phyloP scores from a whole-genome alignment of 106 monocot species.

The Chionographis japonica region DNA sequence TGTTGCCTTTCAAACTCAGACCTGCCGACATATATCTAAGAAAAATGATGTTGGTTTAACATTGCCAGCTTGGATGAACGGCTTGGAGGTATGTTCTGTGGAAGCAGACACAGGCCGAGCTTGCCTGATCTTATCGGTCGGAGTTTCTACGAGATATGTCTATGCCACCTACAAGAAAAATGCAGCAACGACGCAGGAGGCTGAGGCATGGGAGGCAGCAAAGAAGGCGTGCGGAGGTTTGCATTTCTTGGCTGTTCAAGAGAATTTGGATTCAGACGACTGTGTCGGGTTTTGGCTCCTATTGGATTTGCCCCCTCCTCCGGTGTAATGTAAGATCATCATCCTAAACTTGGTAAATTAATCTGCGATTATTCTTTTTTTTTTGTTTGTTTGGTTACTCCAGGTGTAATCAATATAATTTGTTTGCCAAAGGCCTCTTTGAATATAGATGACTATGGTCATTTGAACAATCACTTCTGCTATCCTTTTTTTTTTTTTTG shows the following conservation, averaged over 20 bases:
- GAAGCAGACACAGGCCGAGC: constrained; percentile 55
- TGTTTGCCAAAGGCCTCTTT: too few species aligned
- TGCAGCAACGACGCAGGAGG: constrained; percentile 59
- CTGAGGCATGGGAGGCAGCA: constrained; percentile 91
- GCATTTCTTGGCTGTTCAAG: constrained; percentile 88
- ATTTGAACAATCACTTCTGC: too few species aligned
- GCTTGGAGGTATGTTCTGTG: constrained; percentile 72
- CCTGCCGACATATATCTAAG: too few species aligned
- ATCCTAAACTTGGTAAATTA: neutral
- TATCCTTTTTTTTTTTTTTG: too few species aligned
- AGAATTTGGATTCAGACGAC: constrained; percentile 72
- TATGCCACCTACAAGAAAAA: constrained; percentile 81
- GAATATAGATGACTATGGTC: too few species aligned
- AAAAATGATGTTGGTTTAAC: neutral
- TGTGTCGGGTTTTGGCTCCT: constrained; percentile 95
- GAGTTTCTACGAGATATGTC: constrained; percentile 70
- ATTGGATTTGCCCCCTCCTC: constrained; percentile 79
- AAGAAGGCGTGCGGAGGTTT: constrained; percentile 87
- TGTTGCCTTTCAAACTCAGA: too few species aligned
- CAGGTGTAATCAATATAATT: too few species aligned
- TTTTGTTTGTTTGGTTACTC: too few species aligned
- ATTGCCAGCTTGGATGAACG: constrained; percentile 85
- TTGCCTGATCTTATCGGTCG: constrained; percentile 66
- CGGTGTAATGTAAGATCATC: constrained; percentile 37
- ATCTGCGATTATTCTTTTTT: too few species aligned